Percentiles rank a stretch among this genome's conserved stretches.
Conservation (phyloP, 495 filamentous ascomycete species). For the Darksidea phi region DNA sequence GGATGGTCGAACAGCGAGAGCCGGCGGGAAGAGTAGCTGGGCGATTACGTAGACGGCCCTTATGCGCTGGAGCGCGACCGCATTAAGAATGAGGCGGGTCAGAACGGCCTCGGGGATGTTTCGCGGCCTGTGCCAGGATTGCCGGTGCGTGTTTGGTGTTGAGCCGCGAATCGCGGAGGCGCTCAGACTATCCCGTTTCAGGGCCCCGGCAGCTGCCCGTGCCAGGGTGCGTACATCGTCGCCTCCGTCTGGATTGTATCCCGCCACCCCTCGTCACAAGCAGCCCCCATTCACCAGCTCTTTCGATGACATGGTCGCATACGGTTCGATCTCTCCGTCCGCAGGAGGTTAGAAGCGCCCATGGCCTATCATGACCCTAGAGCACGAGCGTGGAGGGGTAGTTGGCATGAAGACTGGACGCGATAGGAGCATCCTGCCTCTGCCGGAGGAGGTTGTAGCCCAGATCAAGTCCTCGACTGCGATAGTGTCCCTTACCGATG, state of each 20-base stretch:
- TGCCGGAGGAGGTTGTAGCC: conserved; percentile 73
- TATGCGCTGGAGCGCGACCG: neutral
- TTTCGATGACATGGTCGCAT: neutral
- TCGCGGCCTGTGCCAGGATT: neutral
- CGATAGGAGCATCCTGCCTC: conserved; percentile 54
- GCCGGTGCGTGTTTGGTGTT: conserved; percentile 1
- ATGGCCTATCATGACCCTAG: conserved; percentile 4
- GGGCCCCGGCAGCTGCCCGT: neutral
- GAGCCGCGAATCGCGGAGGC: neutral
- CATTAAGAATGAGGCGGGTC: neutral
- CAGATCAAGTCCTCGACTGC: conserved; percentile 83
- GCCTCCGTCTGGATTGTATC: neutral
- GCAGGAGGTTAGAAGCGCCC: neutral
- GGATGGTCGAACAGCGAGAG: conserved; percentile 4
- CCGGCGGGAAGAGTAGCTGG: neutral
- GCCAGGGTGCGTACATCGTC: neutral
- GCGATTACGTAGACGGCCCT: neutral
- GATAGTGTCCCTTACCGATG: conserved; percentile 72
- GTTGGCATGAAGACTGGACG: neutral
- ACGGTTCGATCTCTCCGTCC: neutral
- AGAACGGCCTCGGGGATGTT: neutral
- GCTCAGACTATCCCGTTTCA: neutral
- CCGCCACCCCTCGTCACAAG: no score
- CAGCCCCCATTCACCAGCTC: no score
- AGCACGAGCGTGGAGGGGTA: neutral